Evolutionary conservation across 2,329 filamentous ascomycete species (phyloP).

Genomic region (Escovopsis sp.): DNA sequence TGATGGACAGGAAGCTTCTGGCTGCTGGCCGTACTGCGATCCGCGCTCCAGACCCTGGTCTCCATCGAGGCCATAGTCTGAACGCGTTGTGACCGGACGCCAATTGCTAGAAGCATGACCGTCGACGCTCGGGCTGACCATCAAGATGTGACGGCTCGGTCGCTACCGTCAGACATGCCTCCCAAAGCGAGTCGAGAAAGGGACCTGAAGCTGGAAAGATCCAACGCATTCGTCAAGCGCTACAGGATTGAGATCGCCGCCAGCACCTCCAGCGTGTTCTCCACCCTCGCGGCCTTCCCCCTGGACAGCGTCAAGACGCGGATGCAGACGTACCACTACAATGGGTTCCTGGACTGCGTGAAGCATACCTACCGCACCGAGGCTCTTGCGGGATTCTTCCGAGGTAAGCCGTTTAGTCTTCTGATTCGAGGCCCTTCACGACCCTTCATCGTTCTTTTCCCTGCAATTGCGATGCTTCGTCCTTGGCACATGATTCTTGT

Average conservation of each 20-base stretch:
- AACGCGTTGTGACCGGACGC: conserved; percentile 13
- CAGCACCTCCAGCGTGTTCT: conserved; percentile 61
- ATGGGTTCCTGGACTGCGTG: conserved; percentile 60
- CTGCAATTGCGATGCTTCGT: no score
- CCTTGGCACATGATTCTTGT: background rate
- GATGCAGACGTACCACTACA: conserved; percentile 75
- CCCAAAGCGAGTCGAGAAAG: conserved; percentile 11
- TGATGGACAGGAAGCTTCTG: conserved; percentile 25
- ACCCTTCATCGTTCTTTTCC: background rate
- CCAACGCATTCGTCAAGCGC: conserved; percentile 46
- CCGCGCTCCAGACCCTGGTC: conserved; percentile 16
- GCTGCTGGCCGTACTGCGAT: conserved; percentile 19
- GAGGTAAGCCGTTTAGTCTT: conserved; percentile 37
- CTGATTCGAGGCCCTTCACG: background rate
- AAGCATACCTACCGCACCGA: conserved; percentile 62
- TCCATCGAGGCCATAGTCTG: conserved; percentile 15
- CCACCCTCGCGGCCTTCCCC: conserved; percentile 68
- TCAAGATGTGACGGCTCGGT: conserved; percentile 24
- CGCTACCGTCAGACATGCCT: conserved; percentile 17
- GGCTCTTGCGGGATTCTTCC: conserved; percentile 63
- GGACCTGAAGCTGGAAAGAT: conserved; percentile 8
- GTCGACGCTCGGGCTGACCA: conserved; percentile 20
- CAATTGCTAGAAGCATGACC: conserved; percentile 22
- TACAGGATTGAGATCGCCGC: conserved; percentile 74
- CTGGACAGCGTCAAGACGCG: conserved; percentile 82